Evolutionary conservation across 179 eudicot genomes (phyloP), one percentile per base, ranked within the genome.

Genomic region (Kewa caespitosa): DNA sequence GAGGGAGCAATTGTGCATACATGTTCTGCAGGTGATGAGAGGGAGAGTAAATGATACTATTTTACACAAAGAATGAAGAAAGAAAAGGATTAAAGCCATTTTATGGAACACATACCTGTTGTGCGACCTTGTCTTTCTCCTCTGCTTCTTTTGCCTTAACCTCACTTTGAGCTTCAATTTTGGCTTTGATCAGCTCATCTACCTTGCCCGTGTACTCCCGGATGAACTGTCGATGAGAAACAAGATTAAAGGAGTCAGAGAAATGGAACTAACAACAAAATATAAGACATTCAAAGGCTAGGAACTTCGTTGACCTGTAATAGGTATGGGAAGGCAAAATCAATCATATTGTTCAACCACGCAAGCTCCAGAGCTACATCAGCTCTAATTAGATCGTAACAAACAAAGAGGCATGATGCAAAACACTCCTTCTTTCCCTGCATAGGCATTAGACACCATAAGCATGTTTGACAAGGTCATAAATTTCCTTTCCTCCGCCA

Each of bases 381-480:
- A 38, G 89, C 81, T 70, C 89, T 79, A 25, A 86, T 86, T 12
- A 86, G 74, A 76, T 84, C 89, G 42, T 86, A 86, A 67, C 89
- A 86, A 34, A 84, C 87, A 60, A 84, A 86, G 28, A 86, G 87
- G 57, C 89, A 86, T 67, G 85, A 81, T 10, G 89, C 85, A 60
- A 86, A 86, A 32, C 89, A 86, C 80, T 86, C 89, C 69, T 86
- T 86, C 89, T 84, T 86, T 62, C 89, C 89, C 89, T 86, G 85
- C 74, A 84, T 41, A 71, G 22, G 30, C 65, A 72, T 32, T 13
- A 46, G 57, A 46, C 67, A 79, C 30, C 82, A 38, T 61, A 61
- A 69, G 70, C 38, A 59, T 20, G 43, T 37, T 6, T 65, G 27
- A n/a, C 41, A 52, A 54, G 34, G 4, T 23, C 43, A 50, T 54